Percentiles rank a stretch among this genome's conserved stretches.
Conservation (phyloP, 2,329 filamentous ascomycete species). For the Colletotrichum sublineola region DNA sequence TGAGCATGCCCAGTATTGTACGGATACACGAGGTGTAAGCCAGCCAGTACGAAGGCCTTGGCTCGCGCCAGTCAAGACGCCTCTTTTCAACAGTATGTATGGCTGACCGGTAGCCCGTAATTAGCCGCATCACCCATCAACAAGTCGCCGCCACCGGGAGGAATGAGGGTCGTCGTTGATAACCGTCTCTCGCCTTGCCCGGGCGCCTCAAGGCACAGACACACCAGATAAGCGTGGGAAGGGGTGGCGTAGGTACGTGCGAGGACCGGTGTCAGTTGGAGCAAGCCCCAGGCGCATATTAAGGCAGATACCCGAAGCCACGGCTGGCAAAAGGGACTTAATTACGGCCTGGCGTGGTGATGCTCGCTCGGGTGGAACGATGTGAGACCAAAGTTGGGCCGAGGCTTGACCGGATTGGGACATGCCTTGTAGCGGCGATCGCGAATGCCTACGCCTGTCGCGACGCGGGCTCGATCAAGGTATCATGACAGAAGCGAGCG, state of each 20-base stretch:
- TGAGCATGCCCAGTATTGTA: neutral
- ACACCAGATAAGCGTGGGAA: slow-evolving; percentile 19
- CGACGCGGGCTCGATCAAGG: slow-evolving; percentile 7
- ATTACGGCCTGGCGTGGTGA: slow-evolving; percentile 1
- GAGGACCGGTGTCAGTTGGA: slow-evolving; percentile 9
- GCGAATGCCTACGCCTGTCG: neutral
- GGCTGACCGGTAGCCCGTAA: slow-evolving; percentile 31
- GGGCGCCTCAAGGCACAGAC: slow-evolving; percentile 3
- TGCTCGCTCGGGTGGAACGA: slow-evolving; percentile 26
- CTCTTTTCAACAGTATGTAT: slow-evolving; percentile 23
- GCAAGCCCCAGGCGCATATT: slow-evolving; percentile 31
- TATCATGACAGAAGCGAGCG: slow-evolving; percentile 19
- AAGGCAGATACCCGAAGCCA: slow-evolving; percentile 40
- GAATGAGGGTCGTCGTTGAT: slow-evolving; percentile 8
- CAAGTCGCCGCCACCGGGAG: slow-evolving; percentile 5
- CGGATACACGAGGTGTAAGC: slow-evolving; percentile 1
- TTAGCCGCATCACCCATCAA: slow-evolving; percentile 14
- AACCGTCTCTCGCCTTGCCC: neutral
- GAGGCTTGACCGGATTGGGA: slow-evolving; percentile 10
- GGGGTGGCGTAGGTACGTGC: neutral
- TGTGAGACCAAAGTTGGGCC: slow-evolving; percentile 7
- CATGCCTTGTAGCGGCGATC: slow-evolving; percentile 3
- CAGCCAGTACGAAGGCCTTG: slow-evolving; percentile 25
- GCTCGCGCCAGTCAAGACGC: slow-evolving; percentile 30
- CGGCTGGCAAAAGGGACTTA: slow-evolving; percentile 7